Base-by-base conservation (phyloP, 352 stramenopile genomes). In the Phytophthora lateralis region DNA sequence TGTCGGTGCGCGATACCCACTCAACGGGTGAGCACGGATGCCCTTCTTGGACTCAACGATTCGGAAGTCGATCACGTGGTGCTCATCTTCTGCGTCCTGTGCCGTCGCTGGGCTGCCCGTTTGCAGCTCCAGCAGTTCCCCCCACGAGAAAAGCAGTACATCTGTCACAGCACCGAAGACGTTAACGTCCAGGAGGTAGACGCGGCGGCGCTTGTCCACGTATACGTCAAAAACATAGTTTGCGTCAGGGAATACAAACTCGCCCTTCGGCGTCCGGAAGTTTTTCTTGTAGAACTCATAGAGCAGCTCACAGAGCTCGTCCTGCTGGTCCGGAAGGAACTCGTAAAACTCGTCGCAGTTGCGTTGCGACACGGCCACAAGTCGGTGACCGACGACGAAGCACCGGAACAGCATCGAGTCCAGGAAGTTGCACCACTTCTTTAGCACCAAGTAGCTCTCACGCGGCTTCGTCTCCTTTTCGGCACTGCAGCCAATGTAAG, bases 401-500 rank as follows among this genome's bases (percentile, higher is more conserved):
- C 92, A 97, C 43, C 96, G 85, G 66, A 98, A 98, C 60, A 98
- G 86, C 89, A 98, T 98, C 69, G 90, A 98, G 57, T 97, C 90
- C 76, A 92, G 89, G 17, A 98, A 89, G 50, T 96, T 97, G 70
- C 93, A 97, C 92, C 92, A 98, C 68, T 98, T 98, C 59, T 96
- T 91, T 42, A 98, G 76, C 50, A 98, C 90, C n/a, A 98, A 67
- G 59, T 94, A 83, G 57, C 54, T 60, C 38, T 75, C 27, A 49
- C 45, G 9, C 30, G 73, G 54, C 4, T 17, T 59, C 10, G 62
- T 18, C 2, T 39, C 20, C n/a, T 65, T 49, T 24, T 60, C 65
- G 17, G 72, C 66, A 12, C 50, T 49, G 48, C 90, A 93, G 45
- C 83, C 80, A 48, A 83, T 76, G 71, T 96, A 97, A 4, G 80